Evolutionary conservation across 1,139 yeast species (phyloP).

Genomic region (Protomyces lactucae-debilis): DNA sequence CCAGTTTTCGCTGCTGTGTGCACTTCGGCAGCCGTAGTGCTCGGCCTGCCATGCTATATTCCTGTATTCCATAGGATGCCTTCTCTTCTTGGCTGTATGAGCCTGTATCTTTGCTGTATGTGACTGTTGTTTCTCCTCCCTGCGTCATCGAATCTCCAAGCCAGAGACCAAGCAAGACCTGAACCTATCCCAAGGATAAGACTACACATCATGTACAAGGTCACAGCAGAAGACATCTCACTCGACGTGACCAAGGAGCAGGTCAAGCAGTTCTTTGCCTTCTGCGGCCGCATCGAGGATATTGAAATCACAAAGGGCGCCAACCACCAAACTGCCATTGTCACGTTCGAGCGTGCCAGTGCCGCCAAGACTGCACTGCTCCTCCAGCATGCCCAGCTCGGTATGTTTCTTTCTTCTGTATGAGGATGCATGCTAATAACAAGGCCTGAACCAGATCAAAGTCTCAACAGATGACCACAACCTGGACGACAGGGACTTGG

Average conservation of each 20-base stretch:
- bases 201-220: slow-evolving; percentile 30
- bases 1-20: slow-evolving; percentile 56
- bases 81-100: not conserved
- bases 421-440: slow-evolving; percentile 44
- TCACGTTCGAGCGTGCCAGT: slow-evolving; percentile 53
- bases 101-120: not conserved
- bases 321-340: slow-evolving; percentile 45
- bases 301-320: slow-evolving; percentile 39
- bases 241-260: slow-evolving; percentile 51
- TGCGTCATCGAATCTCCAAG: not conserved
- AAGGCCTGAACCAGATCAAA: slow-evolving; percentile 36
- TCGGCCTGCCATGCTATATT: too few species aligned
- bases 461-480: slow-evolving; percentile 35
- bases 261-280: slow-evolving; percentile 64
- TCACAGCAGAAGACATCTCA: slow-evolving; percentile 61
- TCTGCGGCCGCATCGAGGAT: slow-evolving; percentile 63
- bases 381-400: slow-evolving; percentile 69
- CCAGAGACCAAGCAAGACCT: not conserved
- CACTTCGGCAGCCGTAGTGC: not conserved
- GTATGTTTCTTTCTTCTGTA: slow-evolving; percentile 47
- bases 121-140: not conserved
- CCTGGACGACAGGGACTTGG: slow-evolving; percentile 26
- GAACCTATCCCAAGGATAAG: not conserved
- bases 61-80: not conserved
- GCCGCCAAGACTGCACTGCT: slow-evolving; percentile 72